Evolutionary conservation across 2,329 filamentous ascomycete genomes (phyloP).

Genomic region (Thielaviopsis populi): DNA sequence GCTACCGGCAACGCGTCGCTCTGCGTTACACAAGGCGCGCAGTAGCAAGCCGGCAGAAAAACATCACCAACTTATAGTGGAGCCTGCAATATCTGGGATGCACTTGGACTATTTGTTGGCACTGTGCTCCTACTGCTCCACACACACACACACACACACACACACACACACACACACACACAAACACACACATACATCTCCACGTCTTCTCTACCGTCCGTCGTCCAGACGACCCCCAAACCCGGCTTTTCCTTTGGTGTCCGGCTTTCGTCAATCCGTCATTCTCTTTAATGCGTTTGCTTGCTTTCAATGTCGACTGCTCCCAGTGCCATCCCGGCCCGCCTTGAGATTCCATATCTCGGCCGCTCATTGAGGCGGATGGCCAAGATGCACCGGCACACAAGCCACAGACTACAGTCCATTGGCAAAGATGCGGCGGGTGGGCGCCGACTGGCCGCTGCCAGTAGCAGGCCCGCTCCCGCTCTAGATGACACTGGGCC

Average conservation of each 20-base stretch:
- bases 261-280: background rate
- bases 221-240: background rate
- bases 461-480: background rate
- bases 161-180: too few relatives aligned
- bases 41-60: background rate
- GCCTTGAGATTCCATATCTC: constrained; percentile 2
- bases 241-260: background rate
- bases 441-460: too few relatives aligned
- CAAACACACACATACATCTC: too few relatives aligned
- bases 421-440: background rate
- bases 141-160: too few relatives aligned
- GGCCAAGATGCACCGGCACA: background rate
- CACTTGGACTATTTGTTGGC: background rate
- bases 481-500: background rate
- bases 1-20: background rate
- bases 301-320: background rate
- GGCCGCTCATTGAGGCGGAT: background rate
- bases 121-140: background rate
- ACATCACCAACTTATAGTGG: background rate
- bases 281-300: background rate
- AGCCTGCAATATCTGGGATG: background rate
- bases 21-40: background rate
- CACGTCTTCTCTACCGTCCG: background rate
- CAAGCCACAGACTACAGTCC: background rate
- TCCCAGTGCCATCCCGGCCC: background rate